Evolutionary conservation across 768 basidiomycete genomes (phyloP).

Genomic region (Gloeopeniophorella convolvens): DNA sequence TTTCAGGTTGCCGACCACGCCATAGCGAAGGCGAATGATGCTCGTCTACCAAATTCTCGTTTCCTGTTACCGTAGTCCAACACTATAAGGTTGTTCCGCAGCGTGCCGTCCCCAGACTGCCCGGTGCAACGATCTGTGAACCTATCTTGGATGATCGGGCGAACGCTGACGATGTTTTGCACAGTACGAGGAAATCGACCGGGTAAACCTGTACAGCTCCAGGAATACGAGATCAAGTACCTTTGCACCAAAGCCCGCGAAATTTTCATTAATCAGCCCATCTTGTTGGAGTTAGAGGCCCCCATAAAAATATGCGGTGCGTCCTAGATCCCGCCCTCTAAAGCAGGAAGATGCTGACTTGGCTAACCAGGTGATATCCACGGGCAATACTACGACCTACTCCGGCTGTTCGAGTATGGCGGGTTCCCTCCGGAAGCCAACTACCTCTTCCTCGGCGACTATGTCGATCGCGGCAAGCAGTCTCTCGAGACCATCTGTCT

Average conservation of each 20-base stretch:
- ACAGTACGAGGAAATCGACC: constrained; percentile 96
- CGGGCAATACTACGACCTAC: constrained; percentile 98
- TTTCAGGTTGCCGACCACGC: background rate
- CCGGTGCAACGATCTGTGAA: no score
- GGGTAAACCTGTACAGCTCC: constrained; percentile 95
- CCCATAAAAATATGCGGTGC: constrained; percentile 99
- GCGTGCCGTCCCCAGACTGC: background rate
- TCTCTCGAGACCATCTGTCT: constrained; percentile 99
- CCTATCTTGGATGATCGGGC: background rate
- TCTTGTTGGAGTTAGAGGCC: constrained; percentile 94
- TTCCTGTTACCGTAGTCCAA: background rate
- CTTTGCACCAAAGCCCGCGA: constrained; percentile 98
- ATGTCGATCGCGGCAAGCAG: constrained; percentile 99
- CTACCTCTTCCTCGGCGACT: constrained; percentile 99
- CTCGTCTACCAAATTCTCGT: background rate
- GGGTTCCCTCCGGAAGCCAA: constrained; percentile 99
- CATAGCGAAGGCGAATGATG: background rate
- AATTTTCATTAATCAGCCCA: constrained; percentile 99
- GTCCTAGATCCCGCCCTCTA: constrained; percentile 28
- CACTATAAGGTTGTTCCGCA: background rate
- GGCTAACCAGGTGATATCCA: constrained; percentile 82
- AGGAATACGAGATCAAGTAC: constrained; percentile 99
- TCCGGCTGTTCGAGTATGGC: constrained; percentile 97
- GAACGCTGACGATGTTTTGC: background rate
- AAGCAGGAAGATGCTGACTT: background rate